Evolutionary conservation across 306 rosid genomes (phyloP), one percentile per base, ranked within the genome.

Genomic region (Rosa chinensis): DNA sequence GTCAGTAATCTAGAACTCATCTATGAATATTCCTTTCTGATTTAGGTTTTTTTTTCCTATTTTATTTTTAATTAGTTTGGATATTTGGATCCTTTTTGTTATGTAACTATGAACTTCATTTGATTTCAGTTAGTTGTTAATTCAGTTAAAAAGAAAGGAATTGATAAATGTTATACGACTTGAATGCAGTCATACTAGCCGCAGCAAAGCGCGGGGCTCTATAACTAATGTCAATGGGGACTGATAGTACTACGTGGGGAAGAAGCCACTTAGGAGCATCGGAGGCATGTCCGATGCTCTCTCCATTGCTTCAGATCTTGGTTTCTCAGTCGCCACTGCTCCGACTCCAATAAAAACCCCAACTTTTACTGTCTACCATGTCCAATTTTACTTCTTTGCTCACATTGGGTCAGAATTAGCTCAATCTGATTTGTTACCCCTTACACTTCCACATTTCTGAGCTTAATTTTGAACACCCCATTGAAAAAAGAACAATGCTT

Each of bases 211-310:
- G 1, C 32, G 1, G 32, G 32, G 32, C 32, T 28, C 32, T 28
- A 2, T 28, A 28, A 28, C 32, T 28, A 28, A 2, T 87, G 90
- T 90, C 91, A 66, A 89, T 89, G 95, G 90, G 84, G 63, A 87
- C 76, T 28, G 97, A 92, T 71, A 82, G 87, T 3, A 84, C 87
- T 91, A 93, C 95, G 97, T 92, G 14, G 97, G 98, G 63, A 91
- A 88, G 88, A 94, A 92, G 84, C 97, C 97, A 40, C 77, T 87
- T 64, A 92, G 93, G 72, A 93, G 95, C 72, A 86, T 88, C 32
- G 97, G 97, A 61, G 97, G 97, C 63, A 94, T 94, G 98, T 84
- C 97, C 0, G 93, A 89, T 76, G 97, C 97, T 49, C 93, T 92
- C 73, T 89, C 97, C 35, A 88, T 94, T 40, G 98, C 98, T 14